Base-by-base conservation (phyloP, 257 asterid genomes). In the Rehmannia glutinosa region DNA sequence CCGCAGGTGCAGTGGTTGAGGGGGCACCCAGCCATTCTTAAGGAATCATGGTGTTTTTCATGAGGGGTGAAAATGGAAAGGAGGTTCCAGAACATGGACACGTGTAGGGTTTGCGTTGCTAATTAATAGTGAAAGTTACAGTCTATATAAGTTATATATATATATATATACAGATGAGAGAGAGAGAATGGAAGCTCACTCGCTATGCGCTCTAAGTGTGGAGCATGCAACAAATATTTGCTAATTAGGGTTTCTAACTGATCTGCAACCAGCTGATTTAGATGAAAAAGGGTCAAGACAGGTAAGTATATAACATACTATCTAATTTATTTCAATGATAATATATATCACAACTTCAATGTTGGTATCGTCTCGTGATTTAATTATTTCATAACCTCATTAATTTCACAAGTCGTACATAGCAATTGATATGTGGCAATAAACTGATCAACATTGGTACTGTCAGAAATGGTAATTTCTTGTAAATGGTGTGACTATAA, bases 11-110 rank as follows among this genome's bases (percentile, higher is more conserved):
- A 66, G 38, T 63, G 19, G 71, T 7, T 16, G 47, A 33, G 75
- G 68, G 60, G 47, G 59, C 78, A 78, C 60, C 41, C 32, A 62
- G 70, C 80, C 73, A 60, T 51, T 58, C 62, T 49, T 15, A 27
- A 11, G 72, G 77, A 66, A 74, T 54, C 54, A 57, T 73, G 53
- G 72, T 67, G 66, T 43, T 68, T 54, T 62, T 27, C 17, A 0
- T 6, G 27, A 15, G 54, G 32, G 51, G 54, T 27, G 33, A 27
- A 51, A 35, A 50, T 62, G 73, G 72, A 64, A 73, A 64, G 58
- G 47, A 59, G 58, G 53, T 78, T 73, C 79, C 69, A 74, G 83
- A 78, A 78, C 47, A 36, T 50, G 74, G 77, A 73, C 83, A 69
- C 79, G 82, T 57, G 79, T 78, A 33, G 13, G 67, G 16, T 65